Evolutionary conservation across 78 protist genomes (phyloP), one percentile per base, ranked within the genome.

Genomic region (slime mould (Dictyostelium discoideum)): DNA sequence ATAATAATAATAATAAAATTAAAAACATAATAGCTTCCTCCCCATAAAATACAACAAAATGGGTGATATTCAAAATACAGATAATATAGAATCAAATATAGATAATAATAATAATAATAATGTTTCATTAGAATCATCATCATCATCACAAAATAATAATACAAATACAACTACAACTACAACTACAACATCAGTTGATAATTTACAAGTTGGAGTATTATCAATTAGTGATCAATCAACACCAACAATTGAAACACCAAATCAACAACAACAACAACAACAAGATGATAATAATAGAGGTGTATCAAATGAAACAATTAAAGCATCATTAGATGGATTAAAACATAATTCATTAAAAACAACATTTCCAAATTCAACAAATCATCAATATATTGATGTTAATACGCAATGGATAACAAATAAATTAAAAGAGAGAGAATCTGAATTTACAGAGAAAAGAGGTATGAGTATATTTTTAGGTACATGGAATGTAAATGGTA

Each of bases 401-500:
- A 93, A 86, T 46, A 40, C 87, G 39, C 78, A 46, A 50, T 93
- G 96, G 96, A 93, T 93, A 29, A 11, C 57, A 13, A 93, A 93
- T 54, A 93, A 87, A 54, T 72, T 93, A 8, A 93, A 93, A 13
- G 93, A 86, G 13, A 82, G 87, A n/a, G 96, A 93, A 84, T 37
- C 78, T 2, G 92, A 86, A 10, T 93, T 65, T 74, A 93, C 93
- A 48, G 72, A 85, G 83, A 86, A 93, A 50, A 40, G 87, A 6
- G 79, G 67, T 29, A 93, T 93, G 94, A 92, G 60, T 18, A 86
- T 95, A 44, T 95, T 87, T 82, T 85, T 84, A 24, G 97, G 94
- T 29, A 95, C 98, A 14, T 97, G 96, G 97, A 97, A 97, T 92
- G 98, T 97, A 13, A 97, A 97, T 92, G 96, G 94, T 10, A 82